These are phyloP conservation scores for Usnea hakonensis DNA, from an alignment of 495 filamentous ascomycete genomes.

Conservation along the genomic window DNA sequence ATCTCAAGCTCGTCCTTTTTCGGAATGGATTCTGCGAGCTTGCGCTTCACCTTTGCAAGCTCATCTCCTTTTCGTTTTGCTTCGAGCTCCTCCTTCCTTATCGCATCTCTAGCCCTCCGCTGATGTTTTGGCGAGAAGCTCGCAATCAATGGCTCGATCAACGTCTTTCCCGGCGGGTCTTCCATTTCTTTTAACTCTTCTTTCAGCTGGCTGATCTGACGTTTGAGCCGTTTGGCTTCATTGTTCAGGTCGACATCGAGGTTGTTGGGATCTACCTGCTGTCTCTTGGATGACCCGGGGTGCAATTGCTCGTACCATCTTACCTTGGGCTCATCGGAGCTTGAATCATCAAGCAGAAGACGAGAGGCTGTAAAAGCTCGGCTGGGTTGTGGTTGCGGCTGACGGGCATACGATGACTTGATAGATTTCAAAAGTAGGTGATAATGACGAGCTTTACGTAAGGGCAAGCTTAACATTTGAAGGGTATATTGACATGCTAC, in stretches of 20 bases:
- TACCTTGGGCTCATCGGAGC: constrained; percentile 14
- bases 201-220: constrained; percentile 44
- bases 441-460: constrained; percentile 12
- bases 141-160: constrained; percentile 28
- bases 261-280: constrained; percentile 43
- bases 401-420: neutral
- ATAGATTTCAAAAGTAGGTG: neutral
- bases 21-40: constrained; percentile 27
- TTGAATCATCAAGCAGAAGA: constrained; percentile 4
- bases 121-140: constrained; percentile 40
- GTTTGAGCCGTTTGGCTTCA: constrained; percentile 38
- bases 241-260: constrained; percentile 47
- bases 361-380: constrained; percentile 12
- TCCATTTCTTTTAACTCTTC: constrained; percentile 45
- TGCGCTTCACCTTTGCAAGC: constrained; percentile 7
- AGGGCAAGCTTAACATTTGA: constrained; percentile 13
- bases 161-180: constrained; percentile 26
- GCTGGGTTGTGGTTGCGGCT: neutral
- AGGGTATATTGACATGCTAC: neutral
- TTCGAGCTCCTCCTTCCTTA: constrained; percentile 16
- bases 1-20: constrained; percentile 20
- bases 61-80: constrained; percentile 16
- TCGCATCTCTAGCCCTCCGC: constrained; percentile 26
- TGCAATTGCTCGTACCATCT: constrained; percentile 26
- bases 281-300: constrained; percentile 23